Evolutionary conservation across 2,329 filamentous ascomycete species (phyloP), one percentile per base, ranked within the genome.

Genomic region (Proliferodiscus dingleyae): DNA sequence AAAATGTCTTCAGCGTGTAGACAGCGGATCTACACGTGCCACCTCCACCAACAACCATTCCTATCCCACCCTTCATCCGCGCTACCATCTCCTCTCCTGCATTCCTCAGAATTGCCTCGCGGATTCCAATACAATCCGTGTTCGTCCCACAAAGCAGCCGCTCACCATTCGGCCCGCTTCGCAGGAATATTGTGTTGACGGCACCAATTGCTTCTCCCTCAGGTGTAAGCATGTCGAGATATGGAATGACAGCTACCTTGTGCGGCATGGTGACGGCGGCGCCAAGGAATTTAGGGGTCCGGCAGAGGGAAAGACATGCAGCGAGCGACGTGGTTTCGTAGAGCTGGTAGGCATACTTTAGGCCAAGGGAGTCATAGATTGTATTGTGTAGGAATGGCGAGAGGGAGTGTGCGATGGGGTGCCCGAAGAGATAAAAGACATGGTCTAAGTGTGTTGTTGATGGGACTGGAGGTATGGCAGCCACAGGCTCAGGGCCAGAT

Each of bases 241-340:
- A 73, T 0, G 78, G 73, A 49, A 90, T 78, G 61, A 91, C 88
- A 56, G 80, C 73, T 21, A 91, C 78, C 66, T 93, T 91, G 71
- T 88, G 82, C 0, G 87, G 87, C 87, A 91, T 93, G 16, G 87
- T 91, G 29, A 91, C 81, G 3, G 83, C 80, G 18, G 83, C 66
- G 75, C 81, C 82, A 59, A 81, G 83, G 63, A 81, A 85, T 53
- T 74, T 69, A 13, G 77, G 74, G 52, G 81, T 67, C 48, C 71
- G 69, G 26, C 78, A 71, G 6, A 84, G 66, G 5, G 68, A 52
- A 18, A 79, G 60, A 54, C 78, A 80, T 18, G 64, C 56, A 6
- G 64, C 50, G 52, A 79, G 71, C 52, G 75, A 69, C 23, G 64
- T 64, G 2, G 75, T 77, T 51, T 80, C 77, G 21, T 78, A 69